phyloP scores from a whole-genome alignment of 192 early-diverging fungal species.

The Coemansia sp. region DNA sequence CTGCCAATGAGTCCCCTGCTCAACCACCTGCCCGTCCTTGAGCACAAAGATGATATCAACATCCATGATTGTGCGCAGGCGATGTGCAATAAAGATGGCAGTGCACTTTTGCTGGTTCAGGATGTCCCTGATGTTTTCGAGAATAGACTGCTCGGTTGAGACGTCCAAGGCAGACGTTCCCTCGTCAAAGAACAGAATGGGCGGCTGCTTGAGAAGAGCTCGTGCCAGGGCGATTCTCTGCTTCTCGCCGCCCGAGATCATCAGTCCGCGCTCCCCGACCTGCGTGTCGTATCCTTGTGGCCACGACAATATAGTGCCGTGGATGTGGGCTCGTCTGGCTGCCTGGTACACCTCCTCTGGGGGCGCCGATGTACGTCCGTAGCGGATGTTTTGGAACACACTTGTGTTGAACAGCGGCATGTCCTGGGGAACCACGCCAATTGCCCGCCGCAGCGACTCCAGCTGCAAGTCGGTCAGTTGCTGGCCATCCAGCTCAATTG shows the following conservation, averaged over 20 bases:
- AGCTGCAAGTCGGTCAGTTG: conserved; percentile 78
- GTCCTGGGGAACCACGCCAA: conserved; percentile 92
- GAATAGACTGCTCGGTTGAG: conserved; percentile 67
- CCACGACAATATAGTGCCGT: conserved; percentile 59
- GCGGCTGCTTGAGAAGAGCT: conserved; percentile 57
- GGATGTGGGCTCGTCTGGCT: conserved; percentile 62
- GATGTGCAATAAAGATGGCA: conserved; percentile 93
- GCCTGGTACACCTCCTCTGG: conserved; percentile 64
- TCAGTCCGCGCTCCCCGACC: conserved; percentile 72
- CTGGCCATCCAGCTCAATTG: conserved; percentile 84
- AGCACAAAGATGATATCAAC: conserved; percentile 93
- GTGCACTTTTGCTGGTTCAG: conserved; percentile 67
- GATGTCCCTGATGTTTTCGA: conserved; percentile 86
- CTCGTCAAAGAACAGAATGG: conserved; percentile 65
- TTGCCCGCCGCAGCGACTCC: conserved; percentile 71
- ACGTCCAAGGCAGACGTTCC: conserved; percentile 66
- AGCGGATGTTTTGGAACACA: conserved; percentile 90
- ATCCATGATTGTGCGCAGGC: conserved; percentile 86
- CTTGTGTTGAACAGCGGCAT: conserved; percentile 93
- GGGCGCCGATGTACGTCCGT: conserved; percentile 73
- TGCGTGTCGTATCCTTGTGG: conserved; percentile 66
- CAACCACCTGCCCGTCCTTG: conserved; percentile 79
- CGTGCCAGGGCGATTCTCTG: conserved; percentile 62
- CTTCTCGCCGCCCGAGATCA: conserved; percentile 73
- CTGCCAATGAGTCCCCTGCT: conserved; percentile 83